Conservation (phyloP, 768 basidiomycete species). For the Mycena olivaceomarginata region DNA sequence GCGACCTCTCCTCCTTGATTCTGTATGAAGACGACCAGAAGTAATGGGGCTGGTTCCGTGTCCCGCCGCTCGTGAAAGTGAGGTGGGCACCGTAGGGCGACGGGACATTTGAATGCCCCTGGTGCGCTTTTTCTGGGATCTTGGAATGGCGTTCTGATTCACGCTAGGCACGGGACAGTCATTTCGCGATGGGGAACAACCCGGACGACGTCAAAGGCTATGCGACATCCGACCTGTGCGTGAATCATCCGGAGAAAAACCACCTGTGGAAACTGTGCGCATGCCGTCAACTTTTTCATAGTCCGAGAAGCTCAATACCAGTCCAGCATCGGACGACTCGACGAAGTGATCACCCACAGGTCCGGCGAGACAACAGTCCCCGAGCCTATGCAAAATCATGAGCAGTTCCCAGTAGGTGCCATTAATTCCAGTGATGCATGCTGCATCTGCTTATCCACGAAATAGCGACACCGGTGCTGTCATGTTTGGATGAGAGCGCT, state of each 20-base stretch:
- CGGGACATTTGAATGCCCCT: background rate
- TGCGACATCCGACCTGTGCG: constrained; percentile 60
- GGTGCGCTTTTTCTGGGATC: background rate
- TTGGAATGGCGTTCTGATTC: background rate
- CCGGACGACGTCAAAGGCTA: constrained; percentile 58
- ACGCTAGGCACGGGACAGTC: constrained; percentile 50
- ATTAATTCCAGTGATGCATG: background rate
- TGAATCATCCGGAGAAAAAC: constrained; percentile 59
- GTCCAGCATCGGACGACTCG: constrained; percentile 53
- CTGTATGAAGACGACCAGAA: background rate
- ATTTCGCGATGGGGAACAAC: constrained; percentile 56
- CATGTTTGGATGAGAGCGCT: constrained; percentile 63
- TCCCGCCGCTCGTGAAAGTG: background rate
- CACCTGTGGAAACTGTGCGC: constrained; percentile 62
- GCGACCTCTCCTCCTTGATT: background rate
- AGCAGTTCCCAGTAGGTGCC: constrained; percentile 47
- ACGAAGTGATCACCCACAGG: constrained; percentile 56
- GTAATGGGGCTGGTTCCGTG: background rate
- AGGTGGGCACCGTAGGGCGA: background rate
- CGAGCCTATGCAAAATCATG: constrained; percentile 48
- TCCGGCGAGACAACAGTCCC: constrained; percentile 58
- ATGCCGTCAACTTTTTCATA: background rate
- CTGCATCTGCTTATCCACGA: background rate
- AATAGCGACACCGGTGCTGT: constrained; percentile 54
- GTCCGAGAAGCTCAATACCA: background rate